phyloP scores from a whole-genome alignment of 2,329 filamentous ascomycete species.

The Phaeosphaeriaceae sp. region DNA sequence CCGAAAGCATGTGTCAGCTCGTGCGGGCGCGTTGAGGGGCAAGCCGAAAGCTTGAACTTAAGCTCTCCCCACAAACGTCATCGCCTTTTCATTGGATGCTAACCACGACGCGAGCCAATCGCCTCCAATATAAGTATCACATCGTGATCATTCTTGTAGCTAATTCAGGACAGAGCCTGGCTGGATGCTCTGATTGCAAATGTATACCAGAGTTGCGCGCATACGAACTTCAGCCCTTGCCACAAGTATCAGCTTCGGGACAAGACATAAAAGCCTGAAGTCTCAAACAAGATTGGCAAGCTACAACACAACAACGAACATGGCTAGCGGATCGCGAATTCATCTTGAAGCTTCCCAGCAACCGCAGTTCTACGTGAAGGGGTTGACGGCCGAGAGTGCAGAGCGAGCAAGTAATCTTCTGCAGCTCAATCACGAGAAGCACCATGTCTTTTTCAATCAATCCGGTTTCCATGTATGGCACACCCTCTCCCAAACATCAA shows the following conservation, averaged over 20 bases:
- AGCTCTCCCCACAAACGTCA: constrained; percentile 15
- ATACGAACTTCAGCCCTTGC: constrained; percentile 3
- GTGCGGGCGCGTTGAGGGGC: neutral
- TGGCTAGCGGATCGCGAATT: constrained; percentile 43
- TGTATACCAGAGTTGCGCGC: constrained; percentile 11
- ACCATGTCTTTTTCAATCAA: constrained; percentile 83
- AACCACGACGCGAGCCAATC: neutral
- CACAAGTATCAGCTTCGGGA: neutral
- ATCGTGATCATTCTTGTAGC: neutral
- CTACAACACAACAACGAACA: constrained; percentile 15
- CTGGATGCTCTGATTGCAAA: neutral
- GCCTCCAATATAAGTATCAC: neutral
- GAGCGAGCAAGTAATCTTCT: constrained; percentile 70
- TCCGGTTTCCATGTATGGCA: constrained; percentile 70
- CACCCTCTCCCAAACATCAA: neutral
- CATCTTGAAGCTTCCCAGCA: constrained; percentile 51
- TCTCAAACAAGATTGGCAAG: neutral
- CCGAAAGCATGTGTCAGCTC: constrained; percentile 1
- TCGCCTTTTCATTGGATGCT: neutral
- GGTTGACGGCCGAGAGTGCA: constrained; percentile 65
- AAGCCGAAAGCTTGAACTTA: neutral
- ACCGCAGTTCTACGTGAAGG: constrained; percentile 56
- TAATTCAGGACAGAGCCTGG: neutral
- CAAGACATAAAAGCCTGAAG: neutral
- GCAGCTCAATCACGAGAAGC: constrained; percentile 75